A percentile compares a stretch with the other conserved stretches of the same genome.
Conservation (phyloP, 2,329 filamentous ascomycete species). For the Neofusicoccum cordaticola region DNA sequence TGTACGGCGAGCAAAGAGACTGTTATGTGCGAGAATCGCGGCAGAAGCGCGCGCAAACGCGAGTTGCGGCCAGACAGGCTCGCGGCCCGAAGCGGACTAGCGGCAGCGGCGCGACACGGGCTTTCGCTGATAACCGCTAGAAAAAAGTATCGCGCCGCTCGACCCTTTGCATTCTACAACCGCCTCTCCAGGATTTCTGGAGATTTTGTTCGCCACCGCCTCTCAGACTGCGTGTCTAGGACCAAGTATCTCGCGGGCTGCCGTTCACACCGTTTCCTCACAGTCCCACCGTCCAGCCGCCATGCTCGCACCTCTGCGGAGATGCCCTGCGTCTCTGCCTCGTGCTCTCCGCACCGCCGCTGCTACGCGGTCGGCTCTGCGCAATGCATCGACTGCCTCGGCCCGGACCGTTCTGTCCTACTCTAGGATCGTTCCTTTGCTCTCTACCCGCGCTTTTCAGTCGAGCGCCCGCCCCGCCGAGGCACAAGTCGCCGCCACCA, state of each 20-base stretch:
- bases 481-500: slow-evolving; percentile 12
- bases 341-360: slow-evolving; percentile 23
- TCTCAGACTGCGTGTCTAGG: not conserved
- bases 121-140: not conserved
- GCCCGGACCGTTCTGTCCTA: not conserved
- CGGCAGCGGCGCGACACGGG: not conserved
- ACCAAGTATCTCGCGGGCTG: not conserved
- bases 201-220: not conserved
- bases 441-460: slow-evolving; percentile 6
- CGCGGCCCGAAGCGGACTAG: not conserved
- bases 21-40: no score
- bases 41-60: not conserved
- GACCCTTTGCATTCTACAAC: slow-evolving; percentile 1
- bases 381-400: not conserved
- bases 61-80: not conserved
- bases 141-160: slow-evolving; percentile 6
- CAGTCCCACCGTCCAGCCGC: not conserved
- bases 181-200: slow-evolving; percentile 17
- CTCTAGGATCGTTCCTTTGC: not conserved
- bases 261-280: not conserved
- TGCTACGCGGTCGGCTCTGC: not conserved
- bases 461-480: slow-evolving; percentile 14
- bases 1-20: no score
- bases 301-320: slow-evolving; percentile 43
- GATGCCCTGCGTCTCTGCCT: slow-evolving; percentile 39